Percentiles rank a stretch among this genome's conserved stretches.
Evolutionary conservation across 2,329 filamentous ascomycete genomes (phyloP).

Genomic region (Cladosporium sp.): DNA sequence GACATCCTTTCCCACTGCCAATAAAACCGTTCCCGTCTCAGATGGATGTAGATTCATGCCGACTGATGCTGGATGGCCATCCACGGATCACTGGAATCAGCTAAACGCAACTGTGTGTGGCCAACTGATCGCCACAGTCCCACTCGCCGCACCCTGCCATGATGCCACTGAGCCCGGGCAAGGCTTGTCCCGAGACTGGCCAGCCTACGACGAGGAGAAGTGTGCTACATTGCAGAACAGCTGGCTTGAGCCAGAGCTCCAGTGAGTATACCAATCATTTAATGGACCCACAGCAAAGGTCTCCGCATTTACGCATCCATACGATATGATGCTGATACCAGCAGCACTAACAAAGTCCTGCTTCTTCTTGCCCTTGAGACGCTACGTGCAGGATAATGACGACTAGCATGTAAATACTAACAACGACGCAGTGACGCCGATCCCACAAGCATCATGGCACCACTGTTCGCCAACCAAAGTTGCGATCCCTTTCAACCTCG

Average conservation of each 20-base stretch:
- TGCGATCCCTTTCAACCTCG: constrained; percentile 40
- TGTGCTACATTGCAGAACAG: not conserved
- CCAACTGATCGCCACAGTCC: constrained; percentile 49
- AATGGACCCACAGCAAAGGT: too few species aligned
- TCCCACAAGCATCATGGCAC: constrained; percentile 38
- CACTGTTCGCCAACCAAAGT: constrained; percentile 35
- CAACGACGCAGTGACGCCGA: constrained; percentile 22
- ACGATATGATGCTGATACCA: too few species aligned
- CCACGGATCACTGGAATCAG: constrained; percentile 40
- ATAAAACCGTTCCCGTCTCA: constrained; percentile 29
- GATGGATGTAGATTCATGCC: constrained; percentile 37
- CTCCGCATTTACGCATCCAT: too few species aligned
- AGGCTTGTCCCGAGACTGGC: not conserved
- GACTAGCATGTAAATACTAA: too few species aligned
- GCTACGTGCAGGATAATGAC: too few species aligned
- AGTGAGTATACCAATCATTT: not conserved
- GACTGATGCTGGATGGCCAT: constrained; percentile 51
- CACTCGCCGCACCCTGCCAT: constrained; percentile 53
- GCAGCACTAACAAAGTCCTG: too few species aligned
- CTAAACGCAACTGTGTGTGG: constrained; percentile 53
- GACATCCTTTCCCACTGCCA: not conserved
- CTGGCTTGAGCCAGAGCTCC: constrained; percentile 7
- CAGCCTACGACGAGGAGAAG: not conserved
- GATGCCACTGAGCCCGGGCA: constrained; percentile 18
- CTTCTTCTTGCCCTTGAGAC: too few species aligned